Evolutionary conservation across 176 grass and related monocot genomes (phyloP).

Genomic region (Elymus sibiricus): DNA sequence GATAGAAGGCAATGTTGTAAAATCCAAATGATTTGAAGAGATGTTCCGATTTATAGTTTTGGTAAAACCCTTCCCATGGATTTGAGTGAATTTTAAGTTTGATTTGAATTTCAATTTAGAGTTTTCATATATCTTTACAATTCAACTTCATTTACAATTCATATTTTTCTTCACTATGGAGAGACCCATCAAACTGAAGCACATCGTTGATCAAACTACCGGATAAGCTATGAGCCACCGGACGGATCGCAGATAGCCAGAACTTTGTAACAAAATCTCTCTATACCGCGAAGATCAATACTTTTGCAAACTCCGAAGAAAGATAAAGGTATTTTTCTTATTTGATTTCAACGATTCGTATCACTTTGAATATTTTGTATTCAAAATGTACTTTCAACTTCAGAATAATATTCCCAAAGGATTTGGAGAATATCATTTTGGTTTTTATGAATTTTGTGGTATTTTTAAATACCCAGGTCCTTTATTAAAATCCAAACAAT

Average conservation of each 20-base stretch:
- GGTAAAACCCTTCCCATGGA: neutral
- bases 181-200: neutral
- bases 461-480: no score
- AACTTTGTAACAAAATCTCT: neutral
- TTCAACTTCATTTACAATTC: neutral
- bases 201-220: neutral
- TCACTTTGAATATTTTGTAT: no score
- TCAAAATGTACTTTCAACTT: no score
- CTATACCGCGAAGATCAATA: neutral
- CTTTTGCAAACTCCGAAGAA: no score
- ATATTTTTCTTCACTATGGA: neutral
- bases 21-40: neutral
- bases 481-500: no score
- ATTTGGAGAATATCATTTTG: no score
- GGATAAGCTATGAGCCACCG: neutral
- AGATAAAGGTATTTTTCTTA: no score
- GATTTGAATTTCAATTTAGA: neutral
- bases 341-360: no score
- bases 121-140: neutral
- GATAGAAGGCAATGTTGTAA: neutral
- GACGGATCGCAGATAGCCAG: neutral
- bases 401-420: no score
- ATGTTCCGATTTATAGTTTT: no score
- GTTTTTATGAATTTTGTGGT: no score
- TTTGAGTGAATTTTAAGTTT: neutral